Evolutionary conservation across 1,139 yeast species (phyloP).

Genomic region (Diutina rugosa): DNA sequence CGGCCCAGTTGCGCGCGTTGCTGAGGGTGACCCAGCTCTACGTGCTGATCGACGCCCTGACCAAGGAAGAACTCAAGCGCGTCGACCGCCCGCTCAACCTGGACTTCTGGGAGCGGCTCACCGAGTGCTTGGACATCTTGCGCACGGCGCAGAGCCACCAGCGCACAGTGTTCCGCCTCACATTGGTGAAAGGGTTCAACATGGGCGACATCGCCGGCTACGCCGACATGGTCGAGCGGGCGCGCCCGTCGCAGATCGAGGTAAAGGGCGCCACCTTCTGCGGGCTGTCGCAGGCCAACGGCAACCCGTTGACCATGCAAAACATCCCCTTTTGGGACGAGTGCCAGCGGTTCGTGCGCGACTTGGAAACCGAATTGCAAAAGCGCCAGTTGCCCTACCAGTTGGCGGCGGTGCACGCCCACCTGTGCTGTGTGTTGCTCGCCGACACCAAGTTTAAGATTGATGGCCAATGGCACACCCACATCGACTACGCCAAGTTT

Average conservation of each 20-base stretch:
- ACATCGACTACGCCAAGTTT: slow-evolving; percentile 70
- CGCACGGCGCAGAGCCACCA: slow-evolving; percentile 64
- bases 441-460: slow-evolving; percentile 66
- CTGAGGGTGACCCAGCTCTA: slow-evolving; percentile 78
- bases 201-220: slow-evolving; percentile 75
- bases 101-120: slow-evolving; percentile 87
- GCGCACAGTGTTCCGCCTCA: slow-evolving; percentile 82
- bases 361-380: slow-evolving; percentile 45
- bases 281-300: slow-evolving; percentile 70
- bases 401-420: slow-evolving; percentile 92
- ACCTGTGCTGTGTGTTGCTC: slow-evolving; percentile 80
- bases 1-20: slow-evolving; percentile 60
- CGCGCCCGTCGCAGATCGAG: slow-evolving; percentile 79
- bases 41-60: slow-evolving; percentile 88
- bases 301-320: slow-evolving; percentile 88
- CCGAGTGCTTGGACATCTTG: slow-evolving; percentile 68
- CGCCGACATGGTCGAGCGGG: slow-evolving; percentile 77
- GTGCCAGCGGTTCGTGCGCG: slow-evolving; percentile 62
- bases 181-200: slow-evolving; percentile 86
- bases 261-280: slow-evolving; percentile 93
- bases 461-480: slow-evolving; percentile 75
- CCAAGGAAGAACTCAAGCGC: slow-evolving; percentile 63
- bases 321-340: slow-evolving; percentile 92
- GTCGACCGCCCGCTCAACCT: slow-evolving; percentile 83
- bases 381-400: slow-evolving; percentile 59